Conservation (phyloP, 352 stramenopile species). For the Phytopythium delawarense region DNA sequence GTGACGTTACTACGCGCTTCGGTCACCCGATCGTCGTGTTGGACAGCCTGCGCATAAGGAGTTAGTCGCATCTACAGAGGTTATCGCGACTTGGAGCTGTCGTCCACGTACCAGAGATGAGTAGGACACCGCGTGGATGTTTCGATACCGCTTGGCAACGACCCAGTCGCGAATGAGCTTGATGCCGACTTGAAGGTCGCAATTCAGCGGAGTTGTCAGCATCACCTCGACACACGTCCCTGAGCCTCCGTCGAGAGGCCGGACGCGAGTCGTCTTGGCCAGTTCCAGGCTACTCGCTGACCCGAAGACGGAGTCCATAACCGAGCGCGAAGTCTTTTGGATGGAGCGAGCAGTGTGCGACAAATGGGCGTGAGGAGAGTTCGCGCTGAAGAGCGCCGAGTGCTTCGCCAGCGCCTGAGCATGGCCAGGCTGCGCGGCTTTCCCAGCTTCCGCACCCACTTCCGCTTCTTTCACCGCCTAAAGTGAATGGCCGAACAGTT, state of each 20-base stretch:
- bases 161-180: neutral
- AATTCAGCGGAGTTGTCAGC: neutral
- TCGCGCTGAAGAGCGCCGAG: neutral
- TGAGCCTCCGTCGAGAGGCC: neutral
- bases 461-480: neutral
- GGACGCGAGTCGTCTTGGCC: neutral
- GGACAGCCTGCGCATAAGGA: neutral
- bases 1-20: conserved; percentile 1
- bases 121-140: neutral
- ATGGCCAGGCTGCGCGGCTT: neutral
- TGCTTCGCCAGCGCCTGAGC: neutral
- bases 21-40: neutral
- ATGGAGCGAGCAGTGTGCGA: neutral
- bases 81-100: too few relatives aligned
- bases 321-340: neutral
- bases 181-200: neutral
- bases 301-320: neutral
- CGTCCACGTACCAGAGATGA: neutral
- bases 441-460: too few relatives aligned
- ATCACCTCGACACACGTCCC: neutral
- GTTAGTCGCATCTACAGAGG: neutral
- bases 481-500: neutral
- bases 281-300: neutral
- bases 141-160: neutral
- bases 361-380: neutral